Conservation (phyloP, 2,329 filamentous ascomycete species). For the Clonostachys byssicola region DNA sequence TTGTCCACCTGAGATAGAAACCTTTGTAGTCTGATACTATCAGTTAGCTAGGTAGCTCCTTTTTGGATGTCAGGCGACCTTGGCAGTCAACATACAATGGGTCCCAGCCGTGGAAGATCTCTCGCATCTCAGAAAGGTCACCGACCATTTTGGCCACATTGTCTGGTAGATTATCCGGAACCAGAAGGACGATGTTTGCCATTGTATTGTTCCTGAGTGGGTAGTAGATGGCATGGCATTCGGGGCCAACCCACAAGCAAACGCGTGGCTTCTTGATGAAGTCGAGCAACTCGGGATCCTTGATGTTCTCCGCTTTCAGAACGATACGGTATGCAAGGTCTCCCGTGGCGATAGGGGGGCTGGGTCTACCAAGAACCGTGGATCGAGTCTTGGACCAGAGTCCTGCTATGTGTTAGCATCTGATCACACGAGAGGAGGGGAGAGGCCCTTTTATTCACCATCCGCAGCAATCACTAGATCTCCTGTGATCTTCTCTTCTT, state of each 20-base stretch:
- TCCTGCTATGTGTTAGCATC: neutral
- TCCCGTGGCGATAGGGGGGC: neutral
- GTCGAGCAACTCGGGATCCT: neutral
- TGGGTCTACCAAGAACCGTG: neutral
- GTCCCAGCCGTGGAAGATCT: slow-evolving; percentile 49
- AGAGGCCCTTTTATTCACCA: neutral
- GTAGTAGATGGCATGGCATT: slow-evolving; percentile 1
- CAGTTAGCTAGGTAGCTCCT: neutral
- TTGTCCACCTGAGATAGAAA: slow-evolving; percentile 2
- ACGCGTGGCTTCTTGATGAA: neutral
- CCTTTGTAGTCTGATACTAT: neutral
- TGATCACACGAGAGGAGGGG: neutral
- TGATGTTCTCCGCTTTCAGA: neutral
- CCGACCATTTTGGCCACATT: neutral
- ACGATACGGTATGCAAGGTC: slow-evolving; percentile 1
- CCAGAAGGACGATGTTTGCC: slow-evolving; percentile 1
- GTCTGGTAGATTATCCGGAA: slow-evolving; percentile 1
- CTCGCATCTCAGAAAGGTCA: slow-evolving; percentile 49
- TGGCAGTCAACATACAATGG: slow-evolving; percentile 21
- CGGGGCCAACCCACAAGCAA: slow-evolving; percentile 1
- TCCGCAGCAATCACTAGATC: slow-evolving; percentile 9
- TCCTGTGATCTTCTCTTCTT: neutral
- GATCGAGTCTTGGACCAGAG: neutral
- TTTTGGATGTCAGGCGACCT: no score
- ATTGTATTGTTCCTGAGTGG: neutral